Conservation (phyloP, 2,329 filamentous ascomycete genomes). For the Apiospora hydei region DNA sequence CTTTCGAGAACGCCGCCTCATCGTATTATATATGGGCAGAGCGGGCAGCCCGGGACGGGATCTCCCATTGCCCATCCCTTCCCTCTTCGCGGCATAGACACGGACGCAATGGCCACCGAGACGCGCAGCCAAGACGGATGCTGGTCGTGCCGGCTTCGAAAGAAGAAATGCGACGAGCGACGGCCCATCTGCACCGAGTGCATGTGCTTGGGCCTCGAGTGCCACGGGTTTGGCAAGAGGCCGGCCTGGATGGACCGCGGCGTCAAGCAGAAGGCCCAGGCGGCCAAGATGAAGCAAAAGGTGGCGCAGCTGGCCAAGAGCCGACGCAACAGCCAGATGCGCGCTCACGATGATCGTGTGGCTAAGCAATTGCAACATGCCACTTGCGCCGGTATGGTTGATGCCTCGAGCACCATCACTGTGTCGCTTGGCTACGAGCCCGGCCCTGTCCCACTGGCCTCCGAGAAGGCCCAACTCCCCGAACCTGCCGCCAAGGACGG, state of each 20-base stretch:
- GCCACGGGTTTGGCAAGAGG: background rate
- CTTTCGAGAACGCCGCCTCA: too few species aligned
- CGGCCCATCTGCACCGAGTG: background rate
- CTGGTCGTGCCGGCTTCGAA: background rate
- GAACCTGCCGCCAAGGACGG: too few species aligned
- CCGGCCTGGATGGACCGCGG: conserved; percentile 4
- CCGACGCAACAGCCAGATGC: background rate
- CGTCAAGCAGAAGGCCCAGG: background rate
- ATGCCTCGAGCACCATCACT: too few species aligned
- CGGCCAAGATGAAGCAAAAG: conserved; percentile 7
- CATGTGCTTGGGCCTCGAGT: conserved; percentile 1
- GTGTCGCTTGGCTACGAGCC: background rate
- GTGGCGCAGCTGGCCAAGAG: background rate
- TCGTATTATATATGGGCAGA: too few species aligned
- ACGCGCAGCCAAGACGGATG: background rate
- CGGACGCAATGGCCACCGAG: background rate
- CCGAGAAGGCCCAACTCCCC: too few species aligned
- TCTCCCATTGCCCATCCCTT: too few species aligned
- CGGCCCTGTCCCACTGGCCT: background rate
- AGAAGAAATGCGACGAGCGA: conserved; percentile 3
- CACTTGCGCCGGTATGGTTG: too few species aligned
- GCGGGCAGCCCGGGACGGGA: too few species aligned
- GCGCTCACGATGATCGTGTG: background rate
- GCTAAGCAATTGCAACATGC: too few species aligned
- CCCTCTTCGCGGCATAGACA: too few species aligned